Conservation (phyloP, 2,329 filamentous ascomycete genomes). For the Trichoderma aggressivum region DNA sequence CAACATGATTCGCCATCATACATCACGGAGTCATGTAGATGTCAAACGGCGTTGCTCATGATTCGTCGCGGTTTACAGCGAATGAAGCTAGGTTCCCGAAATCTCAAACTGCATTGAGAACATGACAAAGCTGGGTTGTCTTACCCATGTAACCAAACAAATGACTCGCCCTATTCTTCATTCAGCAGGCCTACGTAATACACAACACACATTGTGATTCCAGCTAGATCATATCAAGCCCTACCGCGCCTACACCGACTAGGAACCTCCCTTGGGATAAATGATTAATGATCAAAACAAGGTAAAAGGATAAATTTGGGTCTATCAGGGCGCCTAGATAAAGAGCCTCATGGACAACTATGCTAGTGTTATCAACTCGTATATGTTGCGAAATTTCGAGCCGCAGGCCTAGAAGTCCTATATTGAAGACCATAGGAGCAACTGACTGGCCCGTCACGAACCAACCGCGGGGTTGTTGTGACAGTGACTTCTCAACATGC, state of each 20-base stretch:
- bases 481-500: background rate
- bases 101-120: background rate
- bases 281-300: background rate
- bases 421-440: background rate
- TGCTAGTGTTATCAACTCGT: background rate
- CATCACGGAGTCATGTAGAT: background rate
- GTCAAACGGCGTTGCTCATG: background rate
- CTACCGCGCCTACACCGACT: background rate
- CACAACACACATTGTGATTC: background rate
- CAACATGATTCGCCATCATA: background rate
- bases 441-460: background rate
- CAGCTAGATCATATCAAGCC: background rate
- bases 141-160: background rate
- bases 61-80: background rate
- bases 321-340: background rate
- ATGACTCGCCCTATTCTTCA: background rate
- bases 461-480: background rate
- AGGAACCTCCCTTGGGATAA: background rate
- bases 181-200: background rate
- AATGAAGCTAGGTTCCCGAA: background rate
- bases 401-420: background rate
- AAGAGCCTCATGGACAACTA: background rate
- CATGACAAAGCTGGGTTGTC: background rate
- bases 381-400: background rate
- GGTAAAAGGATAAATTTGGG: background rate